Base-by-base conservation (phyloP, 2,329 filamentous ascomycete species). In the Calonectria pseudoreteaudii region DNA sequence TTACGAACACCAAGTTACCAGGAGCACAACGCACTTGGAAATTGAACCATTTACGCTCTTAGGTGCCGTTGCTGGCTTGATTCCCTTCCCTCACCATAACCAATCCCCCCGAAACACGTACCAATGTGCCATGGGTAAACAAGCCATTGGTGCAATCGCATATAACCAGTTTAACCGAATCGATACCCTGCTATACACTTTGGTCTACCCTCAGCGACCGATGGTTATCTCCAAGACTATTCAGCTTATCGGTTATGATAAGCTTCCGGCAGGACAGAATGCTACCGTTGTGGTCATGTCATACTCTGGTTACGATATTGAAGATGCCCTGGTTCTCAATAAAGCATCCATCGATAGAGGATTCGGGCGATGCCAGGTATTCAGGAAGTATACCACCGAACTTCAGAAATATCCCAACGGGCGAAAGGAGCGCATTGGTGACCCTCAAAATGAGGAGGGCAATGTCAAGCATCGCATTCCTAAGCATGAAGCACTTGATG, bases 91-190 rank as follows among this genome's bases (percentile, higher is more conserved):
- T 11, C 97, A 99, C 84, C 97, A 99, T 88, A 99, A 99, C 85
- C 97, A 99, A 84, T 99, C 97, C 20, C 97, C 97, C 13, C 91
- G 97, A 89, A 99, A 99, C 83, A 99, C 97, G 0, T 99, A 99
- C 82, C 96, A 98, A 89, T 98, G 96, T 86, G 97, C 97, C 86
- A 99, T 99, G 97, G 97, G 97, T 91, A 99, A 99, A 87, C 97
- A 99, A 94, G 97, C 97, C 49, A 98, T 99, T 83, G 97, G 97
- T 41, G 96, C 96, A 41, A 98, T 99, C 82, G 97, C 96, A 20
- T 98, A 98, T 83, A 99, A 99, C 83, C 97, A 99, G 84, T 98
- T 98, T 86, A 94, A 96, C 80, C 93, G 97, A 71, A 98, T 99
- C 83, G 97, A 99, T 82, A 98, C 96, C 0, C 89, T 99, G 20